Base-by-base conservation (phyloP, 495 filamentous ascomycete species). In the Poronia punctata region DNA sequence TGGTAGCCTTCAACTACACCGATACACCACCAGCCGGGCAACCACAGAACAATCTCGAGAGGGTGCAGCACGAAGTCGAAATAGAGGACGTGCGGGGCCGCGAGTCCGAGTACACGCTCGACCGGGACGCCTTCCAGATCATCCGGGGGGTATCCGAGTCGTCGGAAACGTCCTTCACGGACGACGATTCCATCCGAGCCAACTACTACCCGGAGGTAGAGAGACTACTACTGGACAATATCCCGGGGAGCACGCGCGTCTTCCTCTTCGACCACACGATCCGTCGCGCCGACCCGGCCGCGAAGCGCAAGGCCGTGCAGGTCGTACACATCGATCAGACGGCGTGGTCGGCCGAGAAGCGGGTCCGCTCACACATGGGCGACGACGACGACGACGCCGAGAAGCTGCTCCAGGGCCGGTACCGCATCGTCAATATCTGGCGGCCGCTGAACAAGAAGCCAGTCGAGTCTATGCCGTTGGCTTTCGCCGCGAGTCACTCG, bases 181-280 rank as follows among this genome's bases (percentile, higher is more conserved):
- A 79, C 43, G 82, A 88, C 56, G 70, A 61, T 7, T 67, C 69
- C 23, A 82, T 94, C 53, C 54, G 74, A 33, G 34, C 58, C 10
- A 64, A 74, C 43, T 95, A 95, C 72, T 95, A 94, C 72, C 84
- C 86, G 0, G 86, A 93, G 54, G 75, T 90, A 16, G 76, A 83
- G 60, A 42, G 62, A 5, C 67, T 94, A 35, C 61, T 95, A 0
- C 64, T 81, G 1, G 47, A 67, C 14, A 53, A 74, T 41, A 66
- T 88, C 36, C 77, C 80, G 3, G 83, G 79, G 23, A 69, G 70
- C 14, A 66, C 74, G 29, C 63, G 74, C 4, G 65, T 93, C 22
- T 57, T 85, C 42, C 60, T 95, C 50, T 95, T 95, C 71, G 88
- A 95, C 74, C 84, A 95, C 67, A 95, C 88, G 11, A 78, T 94